Conservation (phyloP, 148 eudicot species). For the Diospyros lotus region DNA sequence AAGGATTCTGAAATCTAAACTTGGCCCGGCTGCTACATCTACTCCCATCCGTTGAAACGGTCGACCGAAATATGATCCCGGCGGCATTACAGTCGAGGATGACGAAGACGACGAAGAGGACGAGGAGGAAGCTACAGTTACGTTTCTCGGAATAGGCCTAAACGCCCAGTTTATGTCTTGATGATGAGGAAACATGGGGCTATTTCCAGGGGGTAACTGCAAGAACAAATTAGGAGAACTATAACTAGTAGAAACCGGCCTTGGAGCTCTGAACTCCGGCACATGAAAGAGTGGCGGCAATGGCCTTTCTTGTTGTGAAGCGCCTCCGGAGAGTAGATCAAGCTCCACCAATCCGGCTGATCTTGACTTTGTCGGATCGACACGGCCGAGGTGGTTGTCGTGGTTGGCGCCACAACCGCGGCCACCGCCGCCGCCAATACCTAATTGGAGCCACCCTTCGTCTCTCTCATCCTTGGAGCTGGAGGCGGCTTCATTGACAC, state of each 20-base stretch:
- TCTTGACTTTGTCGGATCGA: conserved; percentile 1
- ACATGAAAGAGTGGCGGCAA: conserved; percentile 10
- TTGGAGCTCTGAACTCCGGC: conserved; percentile 6
- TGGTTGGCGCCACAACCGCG: neutral
- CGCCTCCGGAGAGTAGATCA: conserved; percentile 24
- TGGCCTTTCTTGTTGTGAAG: conserved; percentile 5
- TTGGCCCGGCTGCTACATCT: conserved; percentile 15
- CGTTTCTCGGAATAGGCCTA: conserved; percentile 20
- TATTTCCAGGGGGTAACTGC: conserved; percentile 9
- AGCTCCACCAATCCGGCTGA: conserved; percentile 26
- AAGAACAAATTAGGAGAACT: conserved; percentile 8
- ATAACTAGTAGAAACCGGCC: neutral
- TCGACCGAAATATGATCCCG: conserved; percentile 9
- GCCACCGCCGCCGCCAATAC: conserved; percentile 32
- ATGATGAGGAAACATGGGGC: conserved; percentile 9
- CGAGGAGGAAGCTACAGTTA: conserved; percentile 21
- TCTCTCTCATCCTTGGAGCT: conserved; percentile 24
- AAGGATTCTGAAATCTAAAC: conserved; percentile 42
- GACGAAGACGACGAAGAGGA: conserved; percentile 14
- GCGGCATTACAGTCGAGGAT: conserved; percentile 14
- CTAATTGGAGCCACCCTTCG: conserved; percentile 66
- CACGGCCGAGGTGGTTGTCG: neutral
- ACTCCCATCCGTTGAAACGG: conserved; percentile 22
- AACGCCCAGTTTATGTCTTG: conserved; percentile 24
- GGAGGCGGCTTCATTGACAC: conserved; percentile 25